These are phyloP conservation scores for Balamuthia mandrillaris DNA, from an alignment of 208 protist species.

Conservation along the genomic window DNA sequence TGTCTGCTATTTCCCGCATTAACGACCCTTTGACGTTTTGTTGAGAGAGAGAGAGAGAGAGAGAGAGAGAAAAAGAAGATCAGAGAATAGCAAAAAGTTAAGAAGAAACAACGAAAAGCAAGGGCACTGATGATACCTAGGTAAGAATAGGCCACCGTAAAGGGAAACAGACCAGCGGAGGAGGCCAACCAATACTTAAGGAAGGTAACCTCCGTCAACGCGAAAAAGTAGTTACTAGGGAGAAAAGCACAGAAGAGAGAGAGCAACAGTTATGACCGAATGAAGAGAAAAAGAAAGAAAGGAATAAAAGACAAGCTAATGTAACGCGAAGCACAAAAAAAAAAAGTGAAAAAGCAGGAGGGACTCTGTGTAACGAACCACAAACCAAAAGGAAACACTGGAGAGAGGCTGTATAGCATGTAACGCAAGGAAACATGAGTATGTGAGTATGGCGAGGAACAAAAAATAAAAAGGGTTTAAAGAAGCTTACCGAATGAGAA, in stretches of 20 bases:
- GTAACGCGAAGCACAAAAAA: not conserved
- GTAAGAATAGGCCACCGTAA: not conserved
- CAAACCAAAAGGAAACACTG: constrained; percentile 19
- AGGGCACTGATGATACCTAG: not conserved
- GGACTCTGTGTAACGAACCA: not conserved
- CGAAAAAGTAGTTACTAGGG: not conserved
- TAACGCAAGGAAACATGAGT: no score
- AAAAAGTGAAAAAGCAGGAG: not conserved
- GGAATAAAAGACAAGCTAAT: not conserved
- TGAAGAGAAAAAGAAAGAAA: not conserved
- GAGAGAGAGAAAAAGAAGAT: no score
- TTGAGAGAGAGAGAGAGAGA: not conserved
- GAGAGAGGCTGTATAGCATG: no score
- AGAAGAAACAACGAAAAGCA: not conserved
- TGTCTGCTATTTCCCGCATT: constrained; percentile 1
- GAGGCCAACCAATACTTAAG: constrained; percentile 4
- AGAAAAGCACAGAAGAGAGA: not conserved
- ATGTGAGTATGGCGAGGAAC: no score
- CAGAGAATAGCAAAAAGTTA: not conserved
- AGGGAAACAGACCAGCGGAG: not conserved
- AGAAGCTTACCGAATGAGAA: not conserved
- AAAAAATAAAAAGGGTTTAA: no score
- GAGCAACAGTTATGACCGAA: not conserved
- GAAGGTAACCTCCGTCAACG: not conserved
- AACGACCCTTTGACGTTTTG: not conserved